Evolutionary conservation across 768 basidiomycete species (phyloP), one percentile per base, ranked within the genome.

Genomic region (Megacollybia marginata): DNA sequence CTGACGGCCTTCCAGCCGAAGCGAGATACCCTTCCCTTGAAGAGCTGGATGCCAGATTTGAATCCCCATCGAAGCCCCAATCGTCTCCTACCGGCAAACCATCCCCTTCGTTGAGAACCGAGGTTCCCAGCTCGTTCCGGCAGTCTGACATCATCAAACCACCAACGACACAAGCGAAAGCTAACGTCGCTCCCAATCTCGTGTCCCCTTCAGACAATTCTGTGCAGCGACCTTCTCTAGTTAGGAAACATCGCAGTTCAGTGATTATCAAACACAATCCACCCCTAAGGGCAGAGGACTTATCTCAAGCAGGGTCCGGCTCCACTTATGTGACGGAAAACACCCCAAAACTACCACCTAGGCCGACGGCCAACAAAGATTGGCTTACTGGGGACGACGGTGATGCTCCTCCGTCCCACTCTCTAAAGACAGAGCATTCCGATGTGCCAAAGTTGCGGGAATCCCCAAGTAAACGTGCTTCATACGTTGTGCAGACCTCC

Each of bases 11-110:
- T 19, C 69, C 76, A 40, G 76, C 72, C 15, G 91, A 93, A 63
- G 75, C 80, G 31, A 76, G 89, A 47, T 96, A 89, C 63, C 93
- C 93, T 0, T 88, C 93, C 1, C 68, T 96, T 38, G 93, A 95
- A 61, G 86, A 88, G 52, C 69, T 94, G 6, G 85, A 91, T 63
- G 76, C 80, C 19, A 67, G 68, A 9, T 77, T 80, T 53, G 62
- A 57, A 9, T 53, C 71, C 52, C 23, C 23, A 28, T 28, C 23
- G 23, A 28, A 28, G 23, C 6, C 23, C 23, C 23, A 28, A 28
- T 28, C 23, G 6, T 28, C 23, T 28, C 23, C 23, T 28, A 28
- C 23, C 23, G 23, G 23, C 6, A 28, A 28, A 28, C 23, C 23
- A 28, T 28, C 23, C 6, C 23, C 23, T 28, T 28, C 23, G 2